Base-by-base conservation (phyloP, 164 flowering plant genomes). In the Saururus chinensis region DNA sequence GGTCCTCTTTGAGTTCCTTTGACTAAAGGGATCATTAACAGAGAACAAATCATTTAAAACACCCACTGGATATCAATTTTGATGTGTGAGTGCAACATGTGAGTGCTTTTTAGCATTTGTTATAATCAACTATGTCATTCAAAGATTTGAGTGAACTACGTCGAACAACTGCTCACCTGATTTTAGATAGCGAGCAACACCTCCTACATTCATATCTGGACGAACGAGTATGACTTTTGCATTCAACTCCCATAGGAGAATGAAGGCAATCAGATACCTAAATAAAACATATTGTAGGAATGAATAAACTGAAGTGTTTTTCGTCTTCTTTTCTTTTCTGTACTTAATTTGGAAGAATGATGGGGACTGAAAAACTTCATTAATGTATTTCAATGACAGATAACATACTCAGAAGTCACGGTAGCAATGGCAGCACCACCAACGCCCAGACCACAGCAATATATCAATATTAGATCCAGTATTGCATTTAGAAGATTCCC, bases 391-490 rank as follows among this genome's bases (percentile, higher is more conserved):
- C 77, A 84, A 80, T 82, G 78, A 80, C 81, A 76, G 72, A 66
- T 53, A 72, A 84, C 98, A 51, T 90, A 93, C 99, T 93, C 97
- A 69, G 97, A 90, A 64, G 81, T 83, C 79, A 93, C 99, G 48
- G 95, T 88, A 60, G 99, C 70, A 67, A 88, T 70, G 57, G 99
- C 99, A 73, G 97, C 99, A 69, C 99, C 99, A 62, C 81, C 69
- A 64, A 85, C 66, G 52, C 99, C 99, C 73, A 90, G 64, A 63
- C 79, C 81, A 68, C 73, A 74, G 41, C 60, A 37, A 71, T 82
- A 93, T 62, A 93, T 93, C 75, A 93, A 63, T 62, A 90, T 76
- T 30, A 82, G 80, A 70, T 82, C 92, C 79, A 93, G 59, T 51
- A 90, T 57, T 26, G 81, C 90, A 79, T 90, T 88, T 35, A 90